Conservation (phyloP, 768 basidiomycete species). For the Melanogaster broomeanus region DNA sequence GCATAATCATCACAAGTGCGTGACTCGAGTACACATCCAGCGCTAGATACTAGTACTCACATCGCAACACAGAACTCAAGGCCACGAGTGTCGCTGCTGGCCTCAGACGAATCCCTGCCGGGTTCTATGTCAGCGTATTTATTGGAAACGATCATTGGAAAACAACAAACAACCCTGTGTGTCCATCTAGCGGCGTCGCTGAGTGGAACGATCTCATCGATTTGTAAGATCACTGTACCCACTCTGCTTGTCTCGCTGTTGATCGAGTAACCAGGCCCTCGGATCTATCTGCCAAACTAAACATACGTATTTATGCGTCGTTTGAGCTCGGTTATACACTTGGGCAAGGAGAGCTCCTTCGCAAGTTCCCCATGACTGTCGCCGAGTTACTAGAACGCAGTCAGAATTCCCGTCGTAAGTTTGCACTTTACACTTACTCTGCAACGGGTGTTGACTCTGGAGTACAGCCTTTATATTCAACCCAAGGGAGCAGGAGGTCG, state of each 20-base stretch:
- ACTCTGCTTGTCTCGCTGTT: too few relatives aligned
- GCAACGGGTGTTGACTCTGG: neutral
- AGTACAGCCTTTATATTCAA: neutral
- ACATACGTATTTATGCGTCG: neutral
- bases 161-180: neutral
- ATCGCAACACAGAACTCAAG: too few relatives aligned
- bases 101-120: conserved; percentile 4
- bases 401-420: neutral
- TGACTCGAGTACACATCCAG: too few relatives aligned
- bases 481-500: neutral
- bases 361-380: neutral
- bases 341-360: neutral
- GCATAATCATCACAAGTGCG: too few relatives aligned
- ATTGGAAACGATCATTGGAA: neutral
- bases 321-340: too few relatives aligned
- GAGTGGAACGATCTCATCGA: neutral
- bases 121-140: conserved; percentile 4
- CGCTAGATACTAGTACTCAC: too few relatives aligned
- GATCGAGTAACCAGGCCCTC: neutral
- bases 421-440: neutral
- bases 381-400: neutral
- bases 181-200: neutral
- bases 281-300: conserved; percentile 1
- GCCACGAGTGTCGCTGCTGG: conserved; percentile 1
- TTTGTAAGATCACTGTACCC: neutral